phyloP scores from a whole-genome alignment of 225 moss, liverwort and hornwort genomes.

The Sphagnum tenellum region DNA sequence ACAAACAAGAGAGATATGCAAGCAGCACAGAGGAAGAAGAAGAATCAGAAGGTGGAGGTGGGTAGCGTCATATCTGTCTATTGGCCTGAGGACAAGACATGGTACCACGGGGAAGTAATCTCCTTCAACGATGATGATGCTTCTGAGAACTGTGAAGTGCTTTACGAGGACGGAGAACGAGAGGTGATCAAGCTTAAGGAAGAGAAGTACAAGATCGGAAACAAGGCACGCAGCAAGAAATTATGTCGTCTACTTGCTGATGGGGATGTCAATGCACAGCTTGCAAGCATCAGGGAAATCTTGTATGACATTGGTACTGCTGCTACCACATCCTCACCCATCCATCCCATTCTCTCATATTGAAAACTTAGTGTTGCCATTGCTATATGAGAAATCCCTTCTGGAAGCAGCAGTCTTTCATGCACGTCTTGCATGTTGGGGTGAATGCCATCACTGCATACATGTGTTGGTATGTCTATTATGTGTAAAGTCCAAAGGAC shows the following conservation, averaged over 20 bases:
- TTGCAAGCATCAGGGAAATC: constrained; percentile 9
- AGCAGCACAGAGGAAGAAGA: not conserved
- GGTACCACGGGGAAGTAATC: constrained; percentile 20
- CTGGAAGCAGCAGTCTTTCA: no score
- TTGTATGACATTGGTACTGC: constrained; percentile 15
- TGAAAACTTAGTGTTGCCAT: no score
- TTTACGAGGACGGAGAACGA: constrained; percentile 19
- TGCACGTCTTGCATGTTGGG: no score
- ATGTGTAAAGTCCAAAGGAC: no score
- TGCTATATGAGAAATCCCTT: no score
- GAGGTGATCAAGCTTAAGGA: constrained; percentile 9
- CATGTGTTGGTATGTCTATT: no score
- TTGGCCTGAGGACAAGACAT: constrained; percentile 13
- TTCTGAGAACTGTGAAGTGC: constrained; percentile 11
- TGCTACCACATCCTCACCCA: no score
- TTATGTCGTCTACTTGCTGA: constrained; percentile 7
- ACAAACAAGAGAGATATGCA: constrained; percentile 11
- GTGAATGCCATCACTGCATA: no score
- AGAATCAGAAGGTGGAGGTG: constrained; percentile 8
- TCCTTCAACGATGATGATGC: constrained; percentile 8
- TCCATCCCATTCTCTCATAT: no score
- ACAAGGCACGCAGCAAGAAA: not conserved
- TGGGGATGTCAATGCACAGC: constrained; percentile 16
- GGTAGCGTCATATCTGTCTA: constrained; percentile 17
- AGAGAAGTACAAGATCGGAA: constrained; percentile 7